A percentile compares a stretch with the other conserved stretches of the same genome.
phyloP scores from a whole-genome alignment of 345 rosid species.

The Noccaea bulbosa region DNA sequence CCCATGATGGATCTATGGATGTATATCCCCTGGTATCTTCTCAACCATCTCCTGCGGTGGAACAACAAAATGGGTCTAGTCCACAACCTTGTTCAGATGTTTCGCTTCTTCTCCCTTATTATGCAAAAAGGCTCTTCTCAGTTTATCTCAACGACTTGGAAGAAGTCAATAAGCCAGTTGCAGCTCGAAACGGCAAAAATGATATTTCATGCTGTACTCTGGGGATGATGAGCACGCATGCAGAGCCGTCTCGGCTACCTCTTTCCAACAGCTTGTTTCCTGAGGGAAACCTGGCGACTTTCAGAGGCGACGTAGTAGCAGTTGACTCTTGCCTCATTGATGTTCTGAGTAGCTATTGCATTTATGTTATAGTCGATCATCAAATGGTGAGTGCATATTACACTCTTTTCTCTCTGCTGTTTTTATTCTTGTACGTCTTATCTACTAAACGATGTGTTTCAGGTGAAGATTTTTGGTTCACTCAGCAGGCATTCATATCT shows the following conservation, averaged over 20 bases:
- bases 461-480: slow-evolving; percentile 72
- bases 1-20: slow-evolving; percentile 35
- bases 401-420: slow-evolving; percentile 22
- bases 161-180: slow-evolving; percentile 40
- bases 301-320: slow-evolving; percentile 61
- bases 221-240: slow-evolving; percentile 24
- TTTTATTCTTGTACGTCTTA: slow-evolving; percentile 19
- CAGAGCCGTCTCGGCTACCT: slow-evolving; percentile 39
- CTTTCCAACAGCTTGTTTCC: slow-evolving; percentile 54
- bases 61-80: slow-evolving; percentile 28
- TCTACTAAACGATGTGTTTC: slow-evolving; percentile 37
- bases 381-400: slow-evolving; percentile 55
- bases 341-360: slow-evolving; percentile 43
- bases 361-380: slow-evolving; percentile 57
- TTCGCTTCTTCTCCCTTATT: slow-evolving; percentile 54
- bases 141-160: slow-evolving; percentile 48
- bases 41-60: slow-evolving; percentile 36
- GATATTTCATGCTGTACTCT: slow-evolving; percentile 36
- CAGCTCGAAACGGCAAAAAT: slow-evolving; percentile 39
- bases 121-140: slow-evolving; percentile 47
- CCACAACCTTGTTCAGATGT: slow-evolving; percentile 53
- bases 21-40: slow-evolving; percentile 40
- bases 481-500: slow-evolving; percentile 57
- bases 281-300: slow-evolving; percentile 59
- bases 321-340: slow-evolving; percentile 41